Evolutionary conservation across 2,329 filamentous ascomycete species (phyloP).

Genomic region (Ilyonectria mors-panacis): DNA sequence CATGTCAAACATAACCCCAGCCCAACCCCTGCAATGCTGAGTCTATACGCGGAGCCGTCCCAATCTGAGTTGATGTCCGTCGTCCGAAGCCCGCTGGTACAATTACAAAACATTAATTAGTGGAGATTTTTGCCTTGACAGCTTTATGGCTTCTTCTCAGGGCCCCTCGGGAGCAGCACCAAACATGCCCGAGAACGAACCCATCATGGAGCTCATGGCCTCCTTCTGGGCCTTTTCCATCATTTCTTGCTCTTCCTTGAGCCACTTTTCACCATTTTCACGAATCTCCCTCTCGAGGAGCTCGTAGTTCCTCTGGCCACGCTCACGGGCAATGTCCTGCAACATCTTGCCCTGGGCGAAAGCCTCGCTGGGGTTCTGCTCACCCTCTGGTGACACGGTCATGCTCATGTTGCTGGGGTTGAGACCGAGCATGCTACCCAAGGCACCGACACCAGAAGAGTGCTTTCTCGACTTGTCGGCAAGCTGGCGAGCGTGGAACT

Average conservation of each 20-base stretch:
- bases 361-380: slow-evolving; percentile 80
- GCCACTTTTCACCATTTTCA: slow-evolving; percentile 94
- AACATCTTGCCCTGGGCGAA: slow-evolving; percentile 96
- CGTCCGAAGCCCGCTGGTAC: slow-evolving; percentile 32
- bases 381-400: slow-evolving; percentile 74
- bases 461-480: slow-evolving; percentile 74
- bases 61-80: slow-evolving; percentile 26
- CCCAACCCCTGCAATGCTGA: slow-evolving; percentile 34
- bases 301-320: slow-evolving; percentile 92
- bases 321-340: slow-evolving; percentile 92
- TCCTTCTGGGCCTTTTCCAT: slow-evolving; percentile 93
- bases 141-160: slow-evolving; percentile 46
- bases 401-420: slow-evolving; percentile 78
- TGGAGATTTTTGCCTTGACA: slow-evolving; percentile 46
- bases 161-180: slow-evolving; percentile 25
- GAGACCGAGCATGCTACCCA: slow-evolving; percentile 83
- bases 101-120: slow-evolving; percentile 51
- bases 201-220: slow-evolving; percentile 93
- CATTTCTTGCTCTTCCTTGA: slow-evolving; percentile 91
- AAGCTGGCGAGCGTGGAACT: slow-evolving; percentile 85
- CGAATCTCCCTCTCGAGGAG: slow-evolving; percentile 90
- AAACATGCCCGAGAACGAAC: slow-evolving; percentile 68
- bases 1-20: slow-evolving; percentile 26
- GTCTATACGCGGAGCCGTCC: slow-evolving; percentile 37
- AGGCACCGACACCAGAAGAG: slow-evolving; percentile 75